Evolutionary conservation across 768 basidiomycete species (phyloP).

Genomic region (Pisolithus orientalis): DNA sequence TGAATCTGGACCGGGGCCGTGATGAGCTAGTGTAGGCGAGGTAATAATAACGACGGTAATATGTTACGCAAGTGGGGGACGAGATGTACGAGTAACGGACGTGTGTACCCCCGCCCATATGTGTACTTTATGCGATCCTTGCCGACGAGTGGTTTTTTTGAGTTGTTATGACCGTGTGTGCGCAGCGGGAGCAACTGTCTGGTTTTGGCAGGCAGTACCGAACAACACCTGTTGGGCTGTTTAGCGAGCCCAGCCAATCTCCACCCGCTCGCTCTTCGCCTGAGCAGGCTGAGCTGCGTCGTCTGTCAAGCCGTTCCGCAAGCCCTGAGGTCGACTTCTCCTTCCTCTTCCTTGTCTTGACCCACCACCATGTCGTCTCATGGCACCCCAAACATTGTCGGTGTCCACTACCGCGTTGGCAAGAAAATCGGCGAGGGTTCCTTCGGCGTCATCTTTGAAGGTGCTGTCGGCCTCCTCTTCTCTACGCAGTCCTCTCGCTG

Average conservation of each 20-base stretch:
- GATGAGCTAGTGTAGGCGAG: not conserved
- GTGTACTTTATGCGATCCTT: too few species aligned
- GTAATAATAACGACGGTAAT: not conserved
- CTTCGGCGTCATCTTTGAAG: slow-evolving; percentile 95
- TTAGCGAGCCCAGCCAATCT: slow-evolving; percentile 9
- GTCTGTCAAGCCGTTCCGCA: not conserved
- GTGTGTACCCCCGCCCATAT: too few species aligned
- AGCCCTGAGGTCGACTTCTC: slow-evolving; percentile 2
- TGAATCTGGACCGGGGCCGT: slow-evolving; percentile 27
- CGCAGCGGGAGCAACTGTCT: not conserved
- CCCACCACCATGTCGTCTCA: slow-evolving; percentile 43
- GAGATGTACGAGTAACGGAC: too few species aligned
- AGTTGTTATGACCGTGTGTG: too few species aligned
- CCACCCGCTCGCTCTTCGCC: slow-evolving; percentile 47
- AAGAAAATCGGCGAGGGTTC: slow-evolving; percentile 99
- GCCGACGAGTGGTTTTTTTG: too few species aligned
- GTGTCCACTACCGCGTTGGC: slow-evolving; percentile 95
- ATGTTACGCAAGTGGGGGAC: not conserved
- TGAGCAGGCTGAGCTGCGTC: slow-evolving; percentile 26
- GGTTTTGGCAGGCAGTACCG: not conserved
- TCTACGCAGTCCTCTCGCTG: not conserved
- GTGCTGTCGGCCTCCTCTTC: slow-evolving; percentile 30
- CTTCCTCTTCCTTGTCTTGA: slow-evolving; percentile 6
- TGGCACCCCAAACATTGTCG: slow-evolving; percentile 69
- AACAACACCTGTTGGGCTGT: slow-evolving; percentile 23